These are phyloP conservation scores for Claviceps lovelessii DNA, from an alignment of 2,329 filamentous ascomycete species.

Conservation along the genomic window DNA sequence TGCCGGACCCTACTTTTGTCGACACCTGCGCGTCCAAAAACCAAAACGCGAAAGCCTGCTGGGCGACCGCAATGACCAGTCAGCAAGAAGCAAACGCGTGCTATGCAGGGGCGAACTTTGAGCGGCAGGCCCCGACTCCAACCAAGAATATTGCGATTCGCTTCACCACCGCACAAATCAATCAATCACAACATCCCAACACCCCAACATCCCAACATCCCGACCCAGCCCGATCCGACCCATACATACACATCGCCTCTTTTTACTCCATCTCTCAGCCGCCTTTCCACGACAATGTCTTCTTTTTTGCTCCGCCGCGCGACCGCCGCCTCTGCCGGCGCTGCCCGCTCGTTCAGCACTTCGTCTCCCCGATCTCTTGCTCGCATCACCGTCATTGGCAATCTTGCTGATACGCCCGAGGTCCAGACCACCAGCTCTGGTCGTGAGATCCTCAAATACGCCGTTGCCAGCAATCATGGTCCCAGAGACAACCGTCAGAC, in stretches of 20 bases:
- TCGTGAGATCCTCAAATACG: conserved; percentile 61
- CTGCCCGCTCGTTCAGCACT: conserved; percentile 61
- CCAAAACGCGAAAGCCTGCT: background rate
- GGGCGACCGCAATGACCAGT: background rate
- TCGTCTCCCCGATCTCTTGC: conserved; percentile 52
- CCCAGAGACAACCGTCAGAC: conserved; percentile 55
- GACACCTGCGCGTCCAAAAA: no score
- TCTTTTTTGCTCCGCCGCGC: conserved; percentile 39
- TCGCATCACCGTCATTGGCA: conserved; percentile 74
- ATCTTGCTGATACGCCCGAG: conserved; percentile 70
- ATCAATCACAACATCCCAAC: background rate
- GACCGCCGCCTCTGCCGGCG: conserved; percentile 31
- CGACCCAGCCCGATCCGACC: no score
- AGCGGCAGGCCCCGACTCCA: background rate
- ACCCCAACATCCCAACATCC: background rate
- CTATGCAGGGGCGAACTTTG: background rate
- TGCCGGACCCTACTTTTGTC: background rate
- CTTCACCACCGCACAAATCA: background rate
- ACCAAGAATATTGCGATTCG: background rate
- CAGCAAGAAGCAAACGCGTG: background rate
- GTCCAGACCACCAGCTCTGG: conserved; percentile 54
- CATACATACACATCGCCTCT: background rate
- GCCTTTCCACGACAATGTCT: conserved; percentile 21
- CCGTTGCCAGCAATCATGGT: conserved; percentile 56
- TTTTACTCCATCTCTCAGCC: no score